Conservation (phyloP, 1,284 basidiomycete species). For the Cronartium ribicola region DNA sequence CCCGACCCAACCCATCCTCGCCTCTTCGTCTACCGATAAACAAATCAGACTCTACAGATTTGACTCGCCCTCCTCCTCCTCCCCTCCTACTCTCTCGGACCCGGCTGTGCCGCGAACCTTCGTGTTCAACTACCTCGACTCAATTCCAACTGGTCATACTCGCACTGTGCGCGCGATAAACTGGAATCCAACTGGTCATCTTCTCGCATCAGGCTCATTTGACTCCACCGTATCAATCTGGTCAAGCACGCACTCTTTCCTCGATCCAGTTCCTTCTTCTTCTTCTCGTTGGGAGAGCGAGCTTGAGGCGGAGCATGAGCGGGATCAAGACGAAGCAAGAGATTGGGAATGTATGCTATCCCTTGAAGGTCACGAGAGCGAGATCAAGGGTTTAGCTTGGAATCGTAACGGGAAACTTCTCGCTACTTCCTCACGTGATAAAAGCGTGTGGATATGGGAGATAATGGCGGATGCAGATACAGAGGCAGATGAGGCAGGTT, state of each 20-base stretch:
- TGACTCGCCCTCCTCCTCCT: constrained; percentile 37
- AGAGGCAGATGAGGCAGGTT: constrained; percentile 65
- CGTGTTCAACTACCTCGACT: constrained; percentile 44
- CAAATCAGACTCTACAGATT: constrained; percentile 46
- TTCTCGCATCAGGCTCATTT: constrained; percentile 91
- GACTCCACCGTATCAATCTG: constrained; percentile 89
- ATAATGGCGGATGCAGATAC: constrained; percentile 49
- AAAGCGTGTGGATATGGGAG: constrained; percentile 99
- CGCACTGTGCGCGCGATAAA: constrained; percentile 85
- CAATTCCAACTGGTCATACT: constrained; percentile 68
- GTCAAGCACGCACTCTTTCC: constrained; percentile 57
- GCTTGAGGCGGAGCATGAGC: constrained; percentile 55
- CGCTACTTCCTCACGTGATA: constrained; percentile 90
- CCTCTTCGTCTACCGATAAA: constrained; percentile 46
- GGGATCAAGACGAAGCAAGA: constrained; percentile 44
- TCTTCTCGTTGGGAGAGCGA: constrained; percentile 48
- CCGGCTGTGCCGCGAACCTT: constrained; percentile 46
- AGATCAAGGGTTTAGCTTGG: constrained; percentile 92
- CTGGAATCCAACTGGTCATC: constrained; percentile 83
- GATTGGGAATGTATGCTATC: constrained; percentile 75
- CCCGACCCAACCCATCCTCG: constrained; percentile 27
- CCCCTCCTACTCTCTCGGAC: constrained; percentile 39
- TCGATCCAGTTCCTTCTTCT: constrained; percentile 53
- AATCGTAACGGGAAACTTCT: constrained; percentile 71
- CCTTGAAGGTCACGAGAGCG: constrained; percentile 93